Evolutionary conservation across 2,329 filamentous ascomycete genomes (phyloP).

Genomic region (Alternaria conjuncta): DNA sequence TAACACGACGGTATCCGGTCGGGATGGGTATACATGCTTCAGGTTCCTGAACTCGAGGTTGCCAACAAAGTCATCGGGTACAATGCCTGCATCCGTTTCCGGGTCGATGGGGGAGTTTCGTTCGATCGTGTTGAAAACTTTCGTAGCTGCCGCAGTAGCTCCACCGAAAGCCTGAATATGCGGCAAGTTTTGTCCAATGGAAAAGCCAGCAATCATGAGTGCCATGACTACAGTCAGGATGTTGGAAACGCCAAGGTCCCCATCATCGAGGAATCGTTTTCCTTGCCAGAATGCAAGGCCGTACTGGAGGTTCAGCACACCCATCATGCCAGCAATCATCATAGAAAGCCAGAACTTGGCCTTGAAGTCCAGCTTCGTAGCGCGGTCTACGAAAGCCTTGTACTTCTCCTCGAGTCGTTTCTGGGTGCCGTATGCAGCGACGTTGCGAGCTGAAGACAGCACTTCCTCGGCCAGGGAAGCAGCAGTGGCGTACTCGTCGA

Average conservation of each 20-base stretch:
- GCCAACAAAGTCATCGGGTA: constrained; percentile 74
- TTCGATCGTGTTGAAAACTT: constrained; percentile 95
- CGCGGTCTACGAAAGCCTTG: constrained; percentile 73
- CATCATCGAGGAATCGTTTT: constrained; percentile 61
- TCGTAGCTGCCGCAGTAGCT: constrained; percentile 80
- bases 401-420: constrained; percentile 89
- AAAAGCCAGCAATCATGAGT: constrained; percentile 92
- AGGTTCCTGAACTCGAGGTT: constrained; percentile 80
- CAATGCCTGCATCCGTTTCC: constrained; percentile 71
- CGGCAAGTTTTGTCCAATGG: constrained; percentile 73
- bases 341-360: constrained; percentile 74
- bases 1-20: constrained; percentile 90
- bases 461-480: constrained; percentile 94
- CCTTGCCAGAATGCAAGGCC: constrained; percentile 57
- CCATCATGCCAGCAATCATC: constrained; percentile 86
- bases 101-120: constrained; percentile 84
- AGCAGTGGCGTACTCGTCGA: constrained; percentile 81
- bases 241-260: constrained; percentile 68
- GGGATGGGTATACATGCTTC: constrained; percentile 93
- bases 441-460: constrained; percentile 89
- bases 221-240: constrained; percentile 88
- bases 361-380: constrained; percentile 77
- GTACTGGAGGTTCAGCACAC: constrained; percentile 78
- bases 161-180: constrained; percentile 87
- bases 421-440: constrained; percentile 91